Percentiles rank a stretch among this genome's conserved stretches.
Conservation (phyloP, 108 stramenopile genomes). For the Pseudonitzschia pungens region DNA sequence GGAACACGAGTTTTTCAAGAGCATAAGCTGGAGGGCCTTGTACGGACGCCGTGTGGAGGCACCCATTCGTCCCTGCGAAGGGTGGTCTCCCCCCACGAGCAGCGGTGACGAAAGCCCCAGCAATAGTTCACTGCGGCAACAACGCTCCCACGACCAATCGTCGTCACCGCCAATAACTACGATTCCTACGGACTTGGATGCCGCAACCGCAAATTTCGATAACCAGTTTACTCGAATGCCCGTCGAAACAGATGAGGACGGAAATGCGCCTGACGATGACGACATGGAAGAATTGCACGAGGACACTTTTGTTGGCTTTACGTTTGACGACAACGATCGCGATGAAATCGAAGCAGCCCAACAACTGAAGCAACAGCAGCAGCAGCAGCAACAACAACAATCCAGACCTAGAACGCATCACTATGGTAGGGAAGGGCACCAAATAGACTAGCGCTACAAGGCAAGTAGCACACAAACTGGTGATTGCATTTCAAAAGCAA, state of each 20-base stretch:
- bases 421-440: slow-evolving; percentile 10
- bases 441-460: slow-evolving; percentile 6
- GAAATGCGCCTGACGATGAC: slow-evolving; percentile 29
- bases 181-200: slow-evolving; percentile 52
- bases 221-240: slow-evolving; percentile 84
- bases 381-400: slow-evolving; percentile 13
- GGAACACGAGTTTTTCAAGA: slow-evolving; percentile 84
- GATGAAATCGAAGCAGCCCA: slow-evolving; percentile 23
- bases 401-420: slow-evolving; percentile 32
- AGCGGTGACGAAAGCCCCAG: slow-evolving; percentile 17
- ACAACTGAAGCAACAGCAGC: slow-evolving; percentile 11
- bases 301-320: slow-evolving; percentile 83
- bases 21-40: slow-evolving; percentile 75
- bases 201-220: slow-evolving; percentile 87
- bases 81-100: slow-evolving; percentile 67
- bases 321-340: slow-evolving; percentile 67
- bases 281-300: slow-evolving; percentile 50
- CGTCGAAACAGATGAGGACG: slow-evolving; percentile 75
- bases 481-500: too few relatives aligned
- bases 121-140: not conserved
- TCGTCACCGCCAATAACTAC: not conserved
- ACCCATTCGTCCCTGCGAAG: slow-evolving; percentile 89
- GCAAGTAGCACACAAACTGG: not conserved
- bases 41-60: slow-evolving; percentile 71
- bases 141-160: not conserved